phyloP scores from a whole-genome alignment of 1,139 yeast genomes.

The Komagataea norvegica region DNA sequence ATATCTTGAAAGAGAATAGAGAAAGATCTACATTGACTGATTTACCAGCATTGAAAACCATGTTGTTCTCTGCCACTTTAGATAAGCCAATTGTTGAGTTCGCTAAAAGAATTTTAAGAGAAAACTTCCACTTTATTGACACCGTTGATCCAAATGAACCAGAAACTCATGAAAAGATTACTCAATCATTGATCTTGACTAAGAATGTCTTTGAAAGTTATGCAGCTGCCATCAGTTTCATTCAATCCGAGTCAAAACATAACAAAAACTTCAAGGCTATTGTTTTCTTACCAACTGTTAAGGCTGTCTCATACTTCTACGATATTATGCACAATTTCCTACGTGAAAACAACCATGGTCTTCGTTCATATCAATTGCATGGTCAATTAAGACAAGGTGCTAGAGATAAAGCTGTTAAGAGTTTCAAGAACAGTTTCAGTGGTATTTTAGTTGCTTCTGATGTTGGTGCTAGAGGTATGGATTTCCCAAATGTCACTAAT shows the following conservation, averaged over 20 bases:
- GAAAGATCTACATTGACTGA: conserved; percentile 22
- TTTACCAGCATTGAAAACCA: conserved; percentile 45
- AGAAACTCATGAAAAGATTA: conserved; percentile 72
- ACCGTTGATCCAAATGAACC: conserved; percentile 74
- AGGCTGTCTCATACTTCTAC: conserved; percentile 55
- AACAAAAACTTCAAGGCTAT: conserved; percentile 61
- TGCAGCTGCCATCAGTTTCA: conserved; percentile 48
- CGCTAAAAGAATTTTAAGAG: conserved; percentile 62
- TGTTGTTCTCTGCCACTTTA: conserved; percentile 86
- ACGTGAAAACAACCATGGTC: conserved; percentile 18
- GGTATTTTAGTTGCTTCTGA: conserved; percentile 80
- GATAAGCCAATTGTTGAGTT: conserved; percentile 60
- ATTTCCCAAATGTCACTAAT: conserved; percentile 78
- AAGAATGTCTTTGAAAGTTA: conserved; percentile 45
- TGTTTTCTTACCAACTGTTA: conserved; percentile 76
- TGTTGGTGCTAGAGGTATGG: conserved; percentile 97
- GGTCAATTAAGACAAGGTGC: conserved; percentile 67
- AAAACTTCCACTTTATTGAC: conserved; percentile 63
- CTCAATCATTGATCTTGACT: conserved; percentile 57
- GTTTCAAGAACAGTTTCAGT: conserved; percentile 45
- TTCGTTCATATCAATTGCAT: conserved; percentile 45
- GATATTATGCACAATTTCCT: conserved; percentile 32
- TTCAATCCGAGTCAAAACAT: conserved; percentile 31
- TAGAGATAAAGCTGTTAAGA: conserved; percentile 54
- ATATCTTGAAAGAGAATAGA: conserved; percentile 40